Conservation (phyloP, 163 green algal species). For the Chlorella variabilis region DNA sequence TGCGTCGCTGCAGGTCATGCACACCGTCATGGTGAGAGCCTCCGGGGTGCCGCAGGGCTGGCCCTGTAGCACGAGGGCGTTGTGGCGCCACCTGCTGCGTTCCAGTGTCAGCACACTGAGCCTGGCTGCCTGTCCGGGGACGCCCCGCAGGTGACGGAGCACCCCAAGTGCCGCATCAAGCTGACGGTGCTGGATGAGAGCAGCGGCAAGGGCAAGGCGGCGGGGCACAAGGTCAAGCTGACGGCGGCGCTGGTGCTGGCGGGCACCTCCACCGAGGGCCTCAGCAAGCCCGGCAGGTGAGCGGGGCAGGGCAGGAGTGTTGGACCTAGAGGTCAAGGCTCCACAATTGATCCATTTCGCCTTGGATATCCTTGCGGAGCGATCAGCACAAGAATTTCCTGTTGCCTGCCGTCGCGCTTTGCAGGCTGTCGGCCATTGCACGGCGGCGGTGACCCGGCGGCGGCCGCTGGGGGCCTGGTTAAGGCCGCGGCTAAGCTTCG, state of each 20-base stretch:
- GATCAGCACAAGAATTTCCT: too few relatives aligned
- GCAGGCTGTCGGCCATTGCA: too few relatives aligned
- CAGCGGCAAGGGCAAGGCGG: slow-evolving; percentile 31
- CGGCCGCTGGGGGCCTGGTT: too few relatives aligned
- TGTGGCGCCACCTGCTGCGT: neutral
- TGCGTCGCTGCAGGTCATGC: slow-evolving; percentile 37
- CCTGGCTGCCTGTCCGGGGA: neutral
- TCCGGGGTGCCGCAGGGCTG: too few relatives aligned
- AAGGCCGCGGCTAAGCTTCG: too few relatives aligned
- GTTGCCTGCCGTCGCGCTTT: too few relatives aligned
- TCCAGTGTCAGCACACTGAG: too few relatives aligned
- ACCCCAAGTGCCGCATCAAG: slow-evolving; percentile 36
- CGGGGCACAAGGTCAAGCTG: slow-evolving; percentile 37
- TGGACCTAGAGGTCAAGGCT: neutral
- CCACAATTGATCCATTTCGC: too few relatives aligned
- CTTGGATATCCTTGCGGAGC: too few relatives aligned
- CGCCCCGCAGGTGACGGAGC: slow-evolving; percentile 31
- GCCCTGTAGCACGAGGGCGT: too few relatives aligned
- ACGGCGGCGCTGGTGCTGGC: slow-evolving; percentile 34
- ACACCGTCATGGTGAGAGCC: slow-evolving; percentile 28
- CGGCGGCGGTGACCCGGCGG: too few relatives aligned
- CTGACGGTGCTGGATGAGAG: slow-evolving; percentile 21
- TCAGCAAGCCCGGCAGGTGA: slow-evolving; percentile 24
- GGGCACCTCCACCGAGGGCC: slow-evolving; percentile 12
- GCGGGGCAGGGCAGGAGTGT: neutral